These are phyloP conservation scores for Populus deltoides DNA, from an alignment of 345 rosid species.

Conservation along the genomic window DNA sequence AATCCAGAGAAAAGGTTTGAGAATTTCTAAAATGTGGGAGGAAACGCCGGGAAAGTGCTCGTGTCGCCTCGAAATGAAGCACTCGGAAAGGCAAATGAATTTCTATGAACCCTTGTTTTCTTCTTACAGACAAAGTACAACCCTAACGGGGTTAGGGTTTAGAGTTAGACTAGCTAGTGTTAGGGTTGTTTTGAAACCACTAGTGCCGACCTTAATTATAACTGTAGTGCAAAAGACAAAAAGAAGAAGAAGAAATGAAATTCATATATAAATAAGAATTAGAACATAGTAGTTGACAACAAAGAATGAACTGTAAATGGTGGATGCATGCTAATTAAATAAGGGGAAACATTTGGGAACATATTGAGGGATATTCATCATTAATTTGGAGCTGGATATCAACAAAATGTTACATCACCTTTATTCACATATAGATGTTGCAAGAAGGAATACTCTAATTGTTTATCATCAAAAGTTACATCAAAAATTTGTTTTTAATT, in stretches of 20 bases:
- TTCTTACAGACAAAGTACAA: constrained; percentile 6
- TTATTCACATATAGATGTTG: background rate
- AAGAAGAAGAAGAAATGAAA: background rate
- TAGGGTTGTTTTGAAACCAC: constrained; percentile 21
- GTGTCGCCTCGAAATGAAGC: constrained; percentile 75
- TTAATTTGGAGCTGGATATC: background rate
- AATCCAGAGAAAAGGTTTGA: constrained; percentile 52
- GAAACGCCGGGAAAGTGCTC: constrained; percentile 97
- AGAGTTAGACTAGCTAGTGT: constrained; percentile 20
- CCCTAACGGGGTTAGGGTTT: constrained; percentile 28
- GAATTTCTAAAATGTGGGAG: constrained; percentile 70
- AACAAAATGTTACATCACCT: background rate
- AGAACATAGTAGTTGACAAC: background rate
- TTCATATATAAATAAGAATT: background rate
- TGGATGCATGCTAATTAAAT: background rate
- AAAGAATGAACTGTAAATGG: background rate
- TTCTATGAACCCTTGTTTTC: constrained; percentile 26
- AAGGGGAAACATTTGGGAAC: constrained; percentile 1
- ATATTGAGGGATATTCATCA: background rate
- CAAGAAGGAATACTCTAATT: background rate
- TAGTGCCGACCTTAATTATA: background rate
- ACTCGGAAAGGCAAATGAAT: constrained; percentile 25
- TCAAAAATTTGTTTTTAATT: background rate
- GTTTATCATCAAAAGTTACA: background rate
- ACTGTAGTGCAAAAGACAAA: background rate